These are phyloP conservation scores for Teratosphaeriaceae sp. DNA, from an alignment of 2,329 filamentous ascomycete species.

Conservation along the genomic window DNA sequence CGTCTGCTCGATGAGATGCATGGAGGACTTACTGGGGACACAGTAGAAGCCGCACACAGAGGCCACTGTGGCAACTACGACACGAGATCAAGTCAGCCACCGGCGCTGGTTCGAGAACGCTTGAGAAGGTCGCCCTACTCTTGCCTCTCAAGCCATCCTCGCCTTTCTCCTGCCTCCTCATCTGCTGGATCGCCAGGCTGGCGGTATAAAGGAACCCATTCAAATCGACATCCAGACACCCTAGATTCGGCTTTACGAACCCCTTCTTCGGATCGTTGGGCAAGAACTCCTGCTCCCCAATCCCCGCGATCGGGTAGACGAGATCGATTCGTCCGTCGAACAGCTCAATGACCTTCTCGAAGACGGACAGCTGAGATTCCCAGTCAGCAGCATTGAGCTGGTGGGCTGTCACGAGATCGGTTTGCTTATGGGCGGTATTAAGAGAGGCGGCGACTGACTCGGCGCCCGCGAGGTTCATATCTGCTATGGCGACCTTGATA, in stretches of 20 bases:
- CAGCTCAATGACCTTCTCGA: slow-evolving; percentile 28
- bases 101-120: too few species aligned
- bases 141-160: slow-evolving; percentile 32
- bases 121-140: slow-evolving; percentile 25
- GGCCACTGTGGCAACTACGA: slow-evolving; percentile 25
- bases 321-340: slow-evolving; percentile 33
- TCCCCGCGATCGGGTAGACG: slow-evolving; percentile 36
- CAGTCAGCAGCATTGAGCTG: slow-evolving; percentile 30
- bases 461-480: slow-evolving; percentile 26
- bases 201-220: slow-evolving; percentile 39
- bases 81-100: too few species aligned
- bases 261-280: slow-evolving; percentile 18
- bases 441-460: slow-evolving; percentile 21
- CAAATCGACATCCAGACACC: slow-evolving; percentile 35
- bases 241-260: slow-evolving; percentile 35
- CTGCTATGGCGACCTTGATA: slow-evolving; percentile 46
- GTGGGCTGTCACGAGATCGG: slow-evolving; percentile 17
- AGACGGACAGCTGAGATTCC: slow-evolving; percentile 33
- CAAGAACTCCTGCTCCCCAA: slow-evolving; percentile 35
- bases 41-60: slow-evolving; percentile 39
- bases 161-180: slow-evolving; percentile 33
- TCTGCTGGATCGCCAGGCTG: slow-evolving; percentile 39
- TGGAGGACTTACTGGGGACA: slow-evolving; percentile 33
- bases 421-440: too few species aligned
- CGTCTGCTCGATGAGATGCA: too few species aligned